Evolutionary conservation across 2,329 filamentous ascomycete genomes (phyloP).

Genomic region (Atkinsonella hypoxylon): DNA sequence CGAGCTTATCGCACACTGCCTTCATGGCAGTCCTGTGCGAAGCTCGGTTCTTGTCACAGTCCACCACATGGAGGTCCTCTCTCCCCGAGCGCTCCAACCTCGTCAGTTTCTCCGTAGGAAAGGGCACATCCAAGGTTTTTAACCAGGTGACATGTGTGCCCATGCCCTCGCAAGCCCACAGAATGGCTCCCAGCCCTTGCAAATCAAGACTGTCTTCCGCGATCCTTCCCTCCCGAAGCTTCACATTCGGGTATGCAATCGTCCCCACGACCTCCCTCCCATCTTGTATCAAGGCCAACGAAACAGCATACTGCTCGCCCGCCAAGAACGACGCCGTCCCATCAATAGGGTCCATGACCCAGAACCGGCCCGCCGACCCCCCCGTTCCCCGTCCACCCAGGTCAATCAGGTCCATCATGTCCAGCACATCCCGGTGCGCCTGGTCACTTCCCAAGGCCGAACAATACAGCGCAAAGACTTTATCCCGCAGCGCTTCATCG

Average conservation of each 20-base stretch:
- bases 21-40: slow-evolving; percentile 20
- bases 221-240: slow-evolving; percentile 23
- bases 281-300: slow-evolving; percentile 44
- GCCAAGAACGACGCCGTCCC: slow-evolving; percentile 50
- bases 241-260: slow-evolving; percentile 48
- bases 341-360: slow-evolving; percentile 55
- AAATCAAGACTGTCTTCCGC: slow-evolving; percentile 21
- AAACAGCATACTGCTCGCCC: slow-evolving; percentile 51
- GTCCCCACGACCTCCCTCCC: slow-evolving; percentile 46
- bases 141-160: slow-evolving; percentile 19
- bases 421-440: slow-evolving; percentile 26
- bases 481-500: slow-evolving; percentile 33
- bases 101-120: slow-evolving; percentile 11
- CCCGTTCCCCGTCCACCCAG: slow-evolving; percentile 33
- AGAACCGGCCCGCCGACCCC: slow-evolving; percentile 31
- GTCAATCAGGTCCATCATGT: slow-evolving; percentile 52
- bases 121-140: slow-evolving; percentile 9
- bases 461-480: slow-evolving; percentile 44
- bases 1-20: slow-evolving; percentile 17
- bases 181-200: slow-evolving; percentile 23
- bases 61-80: slow-evolving; percentile 20
- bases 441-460: slow-evolving; percentile 9
- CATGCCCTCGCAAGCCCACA: slow-evolving; percentile 20
- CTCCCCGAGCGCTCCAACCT: slow-evolving; percentile 11
- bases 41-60: slow-evolving; percentile 20